A percentile compares a stretch with the other conserved stretches of the same genome.
phyloP scores from a whole-genome alignment of 1,284 basidiomycete genomes.

The Puccinia hordei region DNA sequence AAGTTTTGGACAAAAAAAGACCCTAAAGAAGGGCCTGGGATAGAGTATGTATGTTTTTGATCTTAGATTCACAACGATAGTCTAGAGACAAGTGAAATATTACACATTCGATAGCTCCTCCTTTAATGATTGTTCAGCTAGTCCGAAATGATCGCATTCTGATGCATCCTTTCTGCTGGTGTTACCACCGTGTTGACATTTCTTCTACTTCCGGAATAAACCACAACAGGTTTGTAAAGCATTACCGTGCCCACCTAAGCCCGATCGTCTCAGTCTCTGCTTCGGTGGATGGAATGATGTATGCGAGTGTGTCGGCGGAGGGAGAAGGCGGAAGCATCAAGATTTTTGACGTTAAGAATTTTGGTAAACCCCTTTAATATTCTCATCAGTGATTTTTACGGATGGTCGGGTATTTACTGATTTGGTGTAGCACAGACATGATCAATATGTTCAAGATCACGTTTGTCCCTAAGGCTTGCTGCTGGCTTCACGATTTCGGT shows the following conservation, averaged over 20 bases:
- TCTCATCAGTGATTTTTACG: not conserved
- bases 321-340: slow-evolving; percentile 73
- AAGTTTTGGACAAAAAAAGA: slow-evolving; percentile 99
- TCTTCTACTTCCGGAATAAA: slow-evolving; percentile 6
- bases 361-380: slow-evolving; percentile 67
- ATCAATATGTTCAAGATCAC: slow-evolving; percentile 94
- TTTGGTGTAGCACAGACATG: slow-evolving; percentile 71
- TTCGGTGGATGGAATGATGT: slow-evolving; percentile 89
- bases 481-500: slow-evolving; percentile 88
- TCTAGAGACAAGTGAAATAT: not conserved
- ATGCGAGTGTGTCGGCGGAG: slow-evolving; percentile 69
- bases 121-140: not conserved
- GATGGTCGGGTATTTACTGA: slow-evolving; percentile 10
- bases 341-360: slow-evolving; percentile 96
- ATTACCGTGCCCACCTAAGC: slow-evolving; percentile 76
- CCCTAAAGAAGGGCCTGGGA: slow-evolving; percentile 53
- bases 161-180: not conserved
- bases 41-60: slow-evolving; percentile 56
- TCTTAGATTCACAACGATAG: slow-evolving; percentile 1
- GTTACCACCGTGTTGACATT: not conserved
- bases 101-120: not conserved
- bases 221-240: slow-evolving; percentile 51
- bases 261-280: slow-evolving; percentile 78
- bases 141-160: not conserved
- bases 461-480: slow-evolving; percentile 79